Conservation (phyloP, 441 rosid genomes). For the Lepidium campestre region DNA sequence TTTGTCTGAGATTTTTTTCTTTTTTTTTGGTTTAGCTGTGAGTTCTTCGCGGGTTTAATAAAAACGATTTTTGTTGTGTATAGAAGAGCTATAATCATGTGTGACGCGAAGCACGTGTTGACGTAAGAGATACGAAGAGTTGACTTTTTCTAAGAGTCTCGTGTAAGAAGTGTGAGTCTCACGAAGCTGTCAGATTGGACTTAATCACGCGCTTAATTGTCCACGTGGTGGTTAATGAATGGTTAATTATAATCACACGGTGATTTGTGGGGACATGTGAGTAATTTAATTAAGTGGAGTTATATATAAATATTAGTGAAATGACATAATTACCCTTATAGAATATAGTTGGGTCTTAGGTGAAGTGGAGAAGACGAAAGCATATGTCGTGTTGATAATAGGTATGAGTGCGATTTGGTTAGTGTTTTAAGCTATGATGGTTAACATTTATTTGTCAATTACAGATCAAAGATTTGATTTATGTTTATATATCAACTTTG, state of each 20-base stretch:
- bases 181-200: slow-evolving; percentile 16
- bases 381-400: neutral
- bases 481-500: too few species aligned
- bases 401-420: neutral
- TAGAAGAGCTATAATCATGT: slow-evolving; percentile 8
- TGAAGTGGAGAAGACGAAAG: slow-evolving; percentile 14
- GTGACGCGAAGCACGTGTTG: slow-evolving; percentile 17
- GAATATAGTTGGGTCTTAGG: neutral
- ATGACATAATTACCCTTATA: neutral
- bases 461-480: neutral
- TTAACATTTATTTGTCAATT: neutral
- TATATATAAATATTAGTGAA: neutral
- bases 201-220: neutral
- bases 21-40: neutral
- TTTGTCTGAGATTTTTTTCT: neutral
- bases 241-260: neutral
- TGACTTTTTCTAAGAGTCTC: slow-evolving; percentile 16
- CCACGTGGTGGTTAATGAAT: neutral
- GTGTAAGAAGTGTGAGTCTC: slow-evolving; percentile 11
- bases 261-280: neutral
- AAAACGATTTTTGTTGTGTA: neutral
- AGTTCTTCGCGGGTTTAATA: slow-evolving; percentile 14
- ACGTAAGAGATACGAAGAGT: neutral
- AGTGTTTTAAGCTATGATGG: neutral
- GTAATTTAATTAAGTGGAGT: neutral